Base-by-base conservation (phyloP, 2,329 filamentous ascomycete genomes). In the Apiospora aurea region DNA sequence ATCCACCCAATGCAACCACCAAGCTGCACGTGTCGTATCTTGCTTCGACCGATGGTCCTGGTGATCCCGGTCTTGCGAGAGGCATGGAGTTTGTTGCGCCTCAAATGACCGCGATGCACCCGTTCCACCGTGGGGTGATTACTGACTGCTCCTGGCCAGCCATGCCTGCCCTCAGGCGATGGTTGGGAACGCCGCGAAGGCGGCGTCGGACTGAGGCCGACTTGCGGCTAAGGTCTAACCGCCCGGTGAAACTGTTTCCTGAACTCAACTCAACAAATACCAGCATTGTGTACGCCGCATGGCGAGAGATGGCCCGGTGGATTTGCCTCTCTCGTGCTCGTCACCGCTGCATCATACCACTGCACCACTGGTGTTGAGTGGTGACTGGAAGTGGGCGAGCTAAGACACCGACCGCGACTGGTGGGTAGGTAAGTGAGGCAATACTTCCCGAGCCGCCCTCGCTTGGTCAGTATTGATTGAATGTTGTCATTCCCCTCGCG, bases 171-270 rank as follows among this genome's bases (percentile, higher is more conserved):
- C 53, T 38, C 29, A 38, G 21, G 29, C 29, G 53, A 18, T 64
- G 53, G 53, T 21, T 64, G 53, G 53, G 57, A 64, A 64, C 57
- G 18, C 57, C 57, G 57, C 29, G 34, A 34, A 64, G 57, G 57
- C 57, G 34, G 29, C 34, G 41, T 64, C 34, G 57, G 57, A 34
- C 53, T 64, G 57, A 64, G 57, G 41, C 34, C 41, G 57, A 41
- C n/a, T 41, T 64, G 57, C 57, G 57, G 57, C 57, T 34, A 64
- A 64, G 57, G 57, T 64, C 34, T 64, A 64, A 64, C 34, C 34
- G 57, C 29, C 57, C 57, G 34, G 57, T 64, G 57, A 64, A 64
- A 64, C 57, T 64, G 57, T 64, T 41, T 64, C 57, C 57, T 64
- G 29, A 64, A 64, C 57, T 41, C 57, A 41, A 64, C 18, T 64